These are phyloP conservation scores for Hemisphaericaspora xylofermentans DNA, from an alignment of 1,139 yeast species.

Conservation along the genomic window DNA sequence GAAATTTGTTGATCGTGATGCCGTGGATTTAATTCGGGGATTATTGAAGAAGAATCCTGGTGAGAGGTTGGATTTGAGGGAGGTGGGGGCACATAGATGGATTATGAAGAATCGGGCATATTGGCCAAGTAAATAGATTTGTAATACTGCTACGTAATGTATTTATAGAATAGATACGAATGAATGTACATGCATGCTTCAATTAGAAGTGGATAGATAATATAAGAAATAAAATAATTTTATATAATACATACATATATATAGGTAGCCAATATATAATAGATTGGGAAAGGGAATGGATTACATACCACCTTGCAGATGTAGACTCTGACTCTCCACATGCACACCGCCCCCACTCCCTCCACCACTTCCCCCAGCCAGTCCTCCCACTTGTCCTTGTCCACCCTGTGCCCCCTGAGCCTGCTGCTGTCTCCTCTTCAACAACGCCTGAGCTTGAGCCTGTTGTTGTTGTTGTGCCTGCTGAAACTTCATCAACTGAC, in stretches of 20 bases:
- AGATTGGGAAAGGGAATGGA: too few species aligned
- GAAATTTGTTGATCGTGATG: constrained; percentile 64
- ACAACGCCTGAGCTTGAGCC: constrained; percentile 24
- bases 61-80: constrained; percentile 58
- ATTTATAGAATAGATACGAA: too few species aligned
- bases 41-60: constrained; percentile 68
- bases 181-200: too few species aligned
- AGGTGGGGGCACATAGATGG: constrained; percentile 82
- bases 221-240: too few species aligned
- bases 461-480: constrained; percentile 44
- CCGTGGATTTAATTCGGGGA: constrained; percentile 65
- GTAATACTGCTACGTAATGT: too few species aligned
- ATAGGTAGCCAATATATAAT: too few species aligned
- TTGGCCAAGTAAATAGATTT: too few species aligned
- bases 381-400: neutral
- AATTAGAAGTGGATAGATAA: too few species aligned
- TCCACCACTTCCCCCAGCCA: constrained; percentile 4
- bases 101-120: constrained; percentile 57
- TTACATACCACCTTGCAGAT: too few species aligned
- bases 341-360: neutral
- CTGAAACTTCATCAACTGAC: constrained; percentile 46
- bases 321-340: neutral
- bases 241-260: too few species aligned
- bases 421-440: constrained; percentile 22
- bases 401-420: constrained; percentile 15